Percentiles rank a stretch among this genome's conserved stretches.
These are phyloP conservation scores for Ustanciosporium gigantosporum DNA, from an alignment of 1,284 basidiomycete species.

Conservation along the genomic window DNA sequence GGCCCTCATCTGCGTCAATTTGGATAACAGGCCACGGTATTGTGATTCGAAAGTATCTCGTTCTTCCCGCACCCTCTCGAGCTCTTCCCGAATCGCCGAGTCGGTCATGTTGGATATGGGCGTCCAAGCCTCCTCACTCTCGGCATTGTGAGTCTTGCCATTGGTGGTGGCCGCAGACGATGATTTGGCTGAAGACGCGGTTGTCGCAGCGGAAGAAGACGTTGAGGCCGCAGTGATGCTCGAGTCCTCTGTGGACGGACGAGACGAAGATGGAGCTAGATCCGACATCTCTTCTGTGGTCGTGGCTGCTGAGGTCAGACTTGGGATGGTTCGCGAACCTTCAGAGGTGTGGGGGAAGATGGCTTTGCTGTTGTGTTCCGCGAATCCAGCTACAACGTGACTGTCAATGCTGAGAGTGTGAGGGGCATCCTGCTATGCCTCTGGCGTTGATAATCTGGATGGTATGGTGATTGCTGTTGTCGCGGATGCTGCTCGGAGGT, in stretches of 20 bases:
- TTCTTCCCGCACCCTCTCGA: conserved; percentile 66
- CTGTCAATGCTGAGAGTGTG: no score
- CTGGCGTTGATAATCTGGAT: no score
- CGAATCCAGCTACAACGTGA: no score
- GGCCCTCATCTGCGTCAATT: conserved; percentile 88
- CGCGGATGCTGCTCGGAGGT: no score
- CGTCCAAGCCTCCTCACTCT: conserved; percentile 2
- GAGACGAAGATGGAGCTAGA: no score
- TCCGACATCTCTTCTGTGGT: background rate
- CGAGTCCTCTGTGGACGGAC: no score
- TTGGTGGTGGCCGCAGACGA: background rate
- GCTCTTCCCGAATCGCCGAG: conserved; percentile 15
- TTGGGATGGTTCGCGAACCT: no score
- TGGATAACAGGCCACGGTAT: conserved; percentile 82
- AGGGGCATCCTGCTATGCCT: no score
- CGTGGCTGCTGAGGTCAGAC: background rate
- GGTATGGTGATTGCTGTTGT: no score
- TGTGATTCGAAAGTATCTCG: conserved; percentile 82
- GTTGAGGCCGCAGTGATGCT: conserved; percentile 3
- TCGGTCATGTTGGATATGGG: conserved; percentile 8
- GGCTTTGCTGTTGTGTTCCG: no score
- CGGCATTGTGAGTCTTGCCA: conserved; percentile 1
- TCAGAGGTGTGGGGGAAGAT: no score
- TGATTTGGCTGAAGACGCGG: background rate
- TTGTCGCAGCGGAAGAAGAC: background rate